These are phyloP conservation scores for Yarrowia bubula DNA, from an alignment of 805 yeast species.

Conservation along the genomic window DNA sequence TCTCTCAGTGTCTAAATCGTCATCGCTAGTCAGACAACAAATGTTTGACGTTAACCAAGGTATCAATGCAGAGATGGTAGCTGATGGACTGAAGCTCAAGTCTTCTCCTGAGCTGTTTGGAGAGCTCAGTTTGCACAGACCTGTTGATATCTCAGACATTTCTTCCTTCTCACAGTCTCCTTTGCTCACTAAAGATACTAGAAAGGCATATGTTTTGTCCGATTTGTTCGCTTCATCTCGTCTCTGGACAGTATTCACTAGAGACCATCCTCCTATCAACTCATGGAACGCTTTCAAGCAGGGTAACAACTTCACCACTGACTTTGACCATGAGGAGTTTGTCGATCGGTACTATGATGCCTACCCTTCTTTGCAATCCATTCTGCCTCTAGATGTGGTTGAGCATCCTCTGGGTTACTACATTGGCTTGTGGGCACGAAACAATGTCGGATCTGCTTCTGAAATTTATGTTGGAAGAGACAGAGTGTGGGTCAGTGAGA, in stretches of 20 bases:
- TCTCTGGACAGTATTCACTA: slow-evolving; percentile 12
- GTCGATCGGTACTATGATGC: slow-evolving; percentile 16
- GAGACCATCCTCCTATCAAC: slow-evolving; percentile 15
- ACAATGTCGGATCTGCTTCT: slow-evolving; percentile 37
- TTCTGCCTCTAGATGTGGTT: slow-evolving; percentile 37
- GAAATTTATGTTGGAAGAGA: slow-evolving; percentile 41
- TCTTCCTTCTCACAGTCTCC: not conserved
- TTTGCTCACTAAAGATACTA: not conserved
- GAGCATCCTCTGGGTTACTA: slow-evolving; percentile 31
- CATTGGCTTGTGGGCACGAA: slow-evolving; percentile 41
- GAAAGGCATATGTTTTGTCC: not conserved
- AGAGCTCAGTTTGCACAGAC: slow-evolving; percentile 10
- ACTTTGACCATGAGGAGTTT: slow-evolving; percentile 26
- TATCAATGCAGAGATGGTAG: slow-evolving; percentile 41
- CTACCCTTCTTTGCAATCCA: slow-evolving; percentile 26
- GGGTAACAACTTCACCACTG: slow-evolving; percentile 21
- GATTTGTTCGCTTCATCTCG: slow-evolving; percentile 12
- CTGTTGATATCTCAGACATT: not conserved
- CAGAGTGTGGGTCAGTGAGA: slow-evolving; percentile 42
- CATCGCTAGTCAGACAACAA: slow-evolving; percentile 34
- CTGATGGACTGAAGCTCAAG: slow-evolving; percentile 39
- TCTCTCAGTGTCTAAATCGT: slow-evolving; percentile 41
- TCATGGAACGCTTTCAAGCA: slow-evolving; percentile 18
- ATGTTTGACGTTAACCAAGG: slow-evolving; percentile 41
- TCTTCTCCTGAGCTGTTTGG: slow-evolving; percentile 32